Conservation (phyloP, 2,329 filamentous ascomycete genomes). For the Xylaria hypoxylon region DNA sequence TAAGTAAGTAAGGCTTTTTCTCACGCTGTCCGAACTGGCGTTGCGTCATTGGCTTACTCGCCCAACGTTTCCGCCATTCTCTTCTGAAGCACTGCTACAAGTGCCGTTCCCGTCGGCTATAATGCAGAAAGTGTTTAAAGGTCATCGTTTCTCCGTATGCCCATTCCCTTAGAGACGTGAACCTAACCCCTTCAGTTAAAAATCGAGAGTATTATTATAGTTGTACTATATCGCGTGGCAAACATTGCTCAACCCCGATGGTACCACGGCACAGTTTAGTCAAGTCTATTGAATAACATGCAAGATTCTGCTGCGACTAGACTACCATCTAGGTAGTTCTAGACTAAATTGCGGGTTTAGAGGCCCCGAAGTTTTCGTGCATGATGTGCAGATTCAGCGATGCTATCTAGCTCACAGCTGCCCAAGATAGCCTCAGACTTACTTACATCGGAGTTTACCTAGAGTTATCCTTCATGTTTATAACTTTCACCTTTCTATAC, state of each 20-base stretch:
- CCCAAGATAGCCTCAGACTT: neutral
- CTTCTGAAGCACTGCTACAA: constrained; percentile 10
- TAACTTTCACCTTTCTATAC: no score
- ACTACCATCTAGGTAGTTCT: no score
- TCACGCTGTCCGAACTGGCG: constrained; percentile 22
- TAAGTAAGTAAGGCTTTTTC: neutral
- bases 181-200: neutral
- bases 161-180: constrained; percentile 3
- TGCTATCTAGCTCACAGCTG: neutral
- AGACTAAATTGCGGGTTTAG: neutral
- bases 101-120: constrained; percentile 26
- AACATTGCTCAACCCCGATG: neutral
- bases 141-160: neutral
- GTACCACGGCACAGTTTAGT: neutral
- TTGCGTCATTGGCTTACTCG: constrained; percentile 9
- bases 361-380: neutral
- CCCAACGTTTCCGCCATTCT: constrained; percentile 18
- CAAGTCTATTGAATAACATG: neutral
- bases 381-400: neutral
- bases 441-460: neutral
- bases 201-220: neutral
- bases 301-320: neutral
- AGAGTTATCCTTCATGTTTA: no score
- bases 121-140: neutral
- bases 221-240: constrained; percentile 14